Conservation (phyloP, 2,329 filamentous ascomycete species). For the Zymoseptoria crescenta region DNA sequence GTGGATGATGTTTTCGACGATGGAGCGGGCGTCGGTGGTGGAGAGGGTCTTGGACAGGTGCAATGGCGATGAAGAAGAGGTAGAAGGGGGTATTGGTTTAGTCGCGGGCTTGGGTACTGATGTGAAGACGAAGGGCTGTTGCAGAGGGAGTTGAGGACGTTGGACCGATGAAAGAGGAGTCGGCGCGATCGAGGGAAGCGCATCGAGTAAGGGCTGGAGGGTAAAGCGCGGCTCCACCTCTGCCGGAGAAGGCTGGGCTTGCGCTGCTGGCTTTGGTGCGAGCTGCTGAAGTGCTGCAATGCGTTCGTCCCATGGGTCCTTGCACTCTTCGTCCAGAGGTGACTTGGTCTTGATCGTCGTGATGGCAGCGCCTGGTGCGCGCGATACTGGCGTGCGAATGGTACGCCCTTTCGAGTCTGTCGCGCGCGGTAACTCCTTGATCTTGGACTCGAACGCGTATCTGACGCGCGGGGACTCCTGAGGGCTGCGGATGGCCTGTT, state of each 20-base stretch:
- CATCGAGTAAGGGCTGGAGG: background rate
- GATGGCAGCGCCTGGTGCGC: no score
- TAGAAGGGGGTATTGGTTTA: background rate
- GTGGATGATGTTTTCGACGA: background rate
- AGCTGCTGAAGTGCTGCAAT: background rate
- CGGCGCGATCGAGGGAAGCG: background rate
- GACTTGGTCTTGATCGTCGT: background rate
- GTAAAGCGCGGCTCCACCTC: background rate
- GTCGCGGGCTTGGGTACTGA: background rate
- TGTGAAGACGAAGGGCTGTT: background rate
- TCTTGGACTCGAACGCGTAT: background rate
- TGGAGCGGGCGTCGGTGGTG: background rate
- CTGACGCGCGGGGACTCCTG: background rate
- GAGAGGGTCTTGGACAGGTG: background rate
- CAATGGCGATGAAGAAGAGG: background rate
- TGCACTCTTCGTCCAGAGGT: background rate
- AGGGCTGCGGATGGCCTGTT: background rate
- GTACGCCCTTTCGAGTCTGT: no score
- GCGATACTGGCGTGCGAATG: no score
- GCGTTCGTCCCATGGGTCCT: background rate
- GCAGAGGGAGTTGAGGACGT: background rate
- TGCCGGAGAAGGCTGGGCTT: background rate
- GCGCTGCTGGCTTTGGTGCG: background rate
- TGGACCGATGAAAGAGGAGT: background rate
- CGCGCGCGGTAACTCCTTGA: no score